Percentiles rank a stretch among this genome's conserved stretches.
Conservation (phyloP, 805 yeast genomes). For the Sugiyamaella americana region DNA sequence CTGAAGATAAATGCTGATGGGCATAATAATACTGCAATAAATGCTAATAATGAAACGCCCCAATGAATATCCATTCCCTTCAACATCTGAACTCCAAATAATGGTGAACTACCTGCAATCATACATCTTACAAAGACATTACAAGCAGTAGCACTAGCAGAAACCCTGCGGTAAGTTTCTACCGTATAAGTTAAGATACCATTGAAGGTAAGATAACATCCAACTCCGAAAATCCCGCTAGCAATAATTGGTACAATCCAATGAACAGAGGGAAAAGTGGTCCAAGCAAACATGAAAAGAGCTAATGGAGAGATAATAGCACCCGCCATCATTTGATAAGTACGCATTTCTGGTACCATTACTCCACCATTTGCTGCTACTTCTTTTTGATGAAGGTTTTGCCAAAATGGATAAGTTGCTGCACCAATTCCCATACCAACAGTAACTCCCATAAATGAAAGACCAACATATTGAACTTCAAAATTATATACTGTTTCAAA, state of each 20-base stretch:
- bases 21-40: conserved; percentile 40
- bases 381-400: conserved; percentile 32
- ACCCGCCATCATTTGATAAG: conserved; percentile 46
- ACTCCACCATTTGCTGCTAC: conserved; percentile 39
- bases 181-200: conserved; percentile 25
- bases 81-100: conserved; percentile 83
- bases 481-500: conserved; percentile 46
- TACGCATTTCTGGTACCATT: conserved; percentile 44
- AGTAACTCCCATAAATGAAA: conserved; percentile 55
- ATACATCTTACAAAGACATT: conserved; percentile 73
- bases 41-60: conserved; percentile 60
- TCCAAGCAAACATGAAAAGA: conserved; percentile 47
- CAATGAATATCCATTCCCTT: conserved; percentile 62
- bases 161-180: conserved; percentile 39
- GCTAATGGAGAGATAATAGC: conserved; percentile 41
- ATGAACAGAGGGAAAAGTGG: conserved; percentile 38
- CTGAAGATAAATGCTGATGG: conserved; percentile 44
- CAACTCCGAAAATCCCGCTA: conserved; percentile 43
- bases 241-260: conserved; percentile 56
- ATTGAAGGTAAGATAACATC: conserved; percentile 34
- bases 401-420: conserved; percentile 15
- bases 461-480: conserved; percentile 46
- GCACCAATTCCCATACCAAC: conserved; percentile 64
- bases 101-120: conserved; percentile 73
- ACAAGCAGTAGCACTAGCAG: conserved; percentile 84